A percentile compares a stretch with the other conserved stretches of the same genome.
These are phyloP conservation scores for Phytopythium ostracodes DNA, from an alignment of 352 stramenopile species.

Conservation along the genomic window DNA sequence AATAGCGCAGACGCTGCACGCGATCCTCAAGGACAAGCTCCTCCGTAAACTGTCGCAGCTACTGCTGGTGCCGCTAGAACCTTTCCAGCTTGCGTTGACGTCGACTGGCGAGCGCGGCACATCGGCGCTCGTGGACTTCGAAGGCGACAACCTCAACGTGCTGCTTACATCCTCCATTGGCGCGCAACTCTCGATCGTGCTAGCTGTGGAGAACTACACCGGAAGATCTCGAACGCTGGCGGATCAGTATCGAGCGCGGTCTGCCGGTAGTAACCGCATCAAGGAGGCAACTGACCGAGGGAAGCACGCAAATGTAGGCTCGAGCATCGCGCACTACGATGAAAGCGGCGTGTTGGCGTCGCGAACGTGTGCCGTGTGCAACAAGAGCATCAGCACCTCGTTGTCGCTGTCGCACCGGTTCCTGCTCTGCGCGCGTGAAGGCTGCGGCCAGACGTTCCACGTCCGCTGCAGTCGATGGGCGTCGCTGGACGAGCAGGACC, in stretches of 20 bases:
- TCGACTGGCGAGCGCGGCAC: constrained; percentile 43
- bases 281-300: neutral
- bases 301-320: constrained; percentile 6
- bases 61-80: constrained; percentile 42
- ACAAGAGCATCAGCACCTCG: constrained; percentile 39
- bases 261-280: constrained; percentile 12
- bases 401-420: constrained; percentile 19
- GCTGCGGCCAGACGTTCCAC: constrained; percentile 61
- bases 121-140: constrained; percentile 46
- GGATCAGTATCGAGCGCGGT: constrained; percentile 36
- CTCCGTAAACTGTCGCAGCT: constrained; percentile 45
- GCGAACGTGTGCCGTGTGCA: constrained; percentile 47
- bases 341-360: constrained; percentile 44
- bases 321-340: constrained; percentile 50
- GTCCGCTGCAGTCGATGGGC: constrained; percentile 66
- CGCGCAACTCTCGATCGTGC: constrained; percentile 36
- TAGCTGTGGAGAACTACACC: constrained; percentile 61
- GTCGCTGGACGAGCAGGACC: constrained; percentile 22
- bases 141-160: constrained; percentile 51
- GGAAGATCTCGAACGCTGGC: constrained; percentile 27
- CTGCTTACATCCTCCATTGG: constrained; percentile 48
- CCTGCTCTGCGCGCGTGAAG: constrained; percentile 41
- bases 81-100: constrained; percentile 36
- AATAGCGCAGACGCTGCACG: constrained; percentile 48
- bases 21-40: constrained; percentile 54